Evolutionary conservation across 2,329 filamentous ascomycete genomes (phyloP).

Genomic region (Penicillium sp.): DNA sequence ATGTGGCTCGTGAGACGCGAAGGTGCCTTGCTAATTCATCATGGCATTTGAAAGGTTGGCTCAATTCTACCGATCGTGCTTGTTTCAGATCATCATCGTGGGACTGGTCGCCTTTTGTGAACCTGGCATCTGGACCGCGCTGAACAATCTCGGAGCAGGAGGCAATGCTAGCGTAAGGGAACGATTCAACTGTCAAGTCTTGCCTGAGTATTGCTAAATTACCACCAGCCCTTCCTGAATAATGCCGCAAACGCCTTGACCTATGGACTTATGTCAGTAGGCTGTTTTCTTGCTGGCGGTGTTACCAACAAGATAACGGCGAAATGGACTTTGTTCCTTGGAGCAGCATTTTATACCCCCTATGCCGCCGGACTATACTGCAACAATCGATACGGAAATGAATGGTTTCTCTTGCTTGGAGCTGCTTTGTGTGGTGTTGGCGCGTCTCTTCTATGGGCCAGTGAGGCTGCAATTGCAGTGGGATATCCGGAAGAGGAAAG

Average conservation of each 20-base stretch:
- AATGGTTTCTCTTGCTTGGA: conserved; percentile 54
- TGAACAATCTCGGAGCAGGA: conserved; percentile 50
- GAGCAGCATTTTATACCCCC: conserved; percentile 48
- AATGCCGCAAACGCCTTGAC: conserved; percentile 55
- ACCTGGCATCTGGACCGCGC: conserved; percentile 51
- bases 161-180: conserved; percentile 31
- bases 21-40: background rate
- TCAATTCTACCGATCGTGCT: conserved; percentile 47
- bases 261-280: conserved; percentile 52
- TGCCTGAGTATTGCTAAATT: background rate
- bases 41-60: conserved; percentile 14
- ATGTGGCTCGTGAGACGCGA: background rate
- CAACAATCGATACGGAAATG: conserved; percentile 55
- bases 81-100: conserved; percentile 48
- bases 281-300: conserved; percentile 52
- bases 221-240: conserved; percentile 51
- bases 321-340: conserved; percentile 44
- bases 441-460: conserved; percentile 47
- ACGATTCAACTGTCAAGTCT: background rate
- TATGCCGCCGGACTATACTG: conserved; percentile 39
- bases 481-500: conserved; percentile 54
- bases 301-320: conserved; percentile 49
- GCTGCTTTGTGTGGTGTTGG: conserved; percentile 50
- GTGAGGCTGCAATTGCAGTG: conserved; percentile 48
- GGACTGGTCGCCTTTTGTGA: conserved; percentile 48